Evolutionary conservation across 78 protist genomes (phyloP).

Genomic region (Dictyostelium brefeldianum): DNA sequence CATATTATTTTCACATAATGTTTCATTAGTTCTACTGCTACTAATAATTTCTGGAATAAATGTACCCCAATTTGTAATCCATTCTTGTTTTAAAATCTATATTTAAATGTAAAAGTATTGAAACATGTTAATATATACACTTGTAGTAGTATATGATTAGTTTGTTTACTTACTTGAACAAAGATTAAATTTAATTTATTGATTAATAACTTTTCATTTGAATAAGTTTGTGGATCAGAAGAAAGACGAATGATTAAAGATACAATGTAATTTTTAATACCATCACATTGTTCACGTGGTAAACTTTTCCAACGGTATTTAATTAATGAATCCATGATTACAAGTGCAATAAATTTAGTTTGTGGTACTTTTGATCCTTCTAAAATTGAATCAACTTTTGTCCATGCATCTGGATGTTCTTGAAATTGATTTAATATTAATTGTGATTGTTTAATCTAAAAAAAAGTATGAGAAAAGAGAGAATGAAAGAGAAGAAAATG

Average conservation of each 20-base stretch:
- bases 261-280: slow-evolving; percentile 93
- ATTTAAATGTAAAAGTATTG: no score
- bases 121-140: not conserved
- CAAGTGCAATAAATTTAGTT: slow-evolving; percentile 90
- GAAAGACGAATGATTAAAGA: slow-evolving; percentile 82
- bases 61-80: slow-evolving; percentile 98
- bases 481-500: no score
- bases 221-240: slow-evolving; percentile 62
- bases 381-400: slow-evolving; percentile 91
- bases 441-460: slow-evolving; percentile 76
- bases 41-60: slow-evolving; percentile 97
- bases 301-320: slow-evolving; percentile 93
- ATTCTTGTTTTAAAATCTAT: slow-evolving; percentile 98
- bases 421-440: slow-evolving; percentile 84
- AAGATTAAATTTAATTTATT: slow-evolving; percentile 89
- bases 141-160: no score
- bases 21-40: slow-evolving; percentile 89
- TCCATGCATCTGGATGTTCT: slow-evolving; percentile 96
- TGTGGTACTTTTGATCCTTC: slow-evolving; percentile 37
- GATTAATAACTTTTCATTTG: slow-evolving; percentile 49
- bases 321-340: slow-evolving; percentile 90
- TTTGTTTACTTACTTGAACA: slow-evolving; percentile 85
- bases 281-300: slow-evolving; percentile 90
- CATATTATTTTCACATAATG: slow-evolving; percentile 98
- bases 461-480: not conserved